Conservation (phyloP, 148 eudicot species). For the Rhododendron kiyosumense region DNA sequence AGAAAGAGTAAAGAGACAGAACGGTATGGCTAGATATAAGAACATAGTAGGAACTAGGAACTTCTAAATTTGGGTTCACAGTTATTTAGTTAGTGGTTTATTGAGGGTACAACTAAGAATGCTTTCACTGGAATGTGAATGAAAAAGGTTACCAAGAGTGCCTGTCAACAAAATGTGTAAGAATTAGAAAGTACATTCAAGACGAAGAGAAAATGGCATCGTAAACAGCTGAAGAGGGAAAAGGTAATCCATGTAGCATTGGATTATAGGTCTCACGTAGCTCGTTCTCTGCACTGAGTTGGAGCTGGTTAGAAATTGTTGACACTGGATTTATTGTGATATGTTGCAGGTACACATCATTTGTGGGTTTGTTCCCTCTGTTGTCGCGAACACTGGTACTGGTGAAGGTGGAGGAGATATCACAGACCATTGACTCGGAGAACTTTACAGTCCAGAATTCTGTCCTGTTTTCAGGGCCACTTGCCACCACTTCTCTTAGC, state of each 20-base stretch:
- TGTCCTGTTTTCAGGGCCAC: conserved; percentile 69
- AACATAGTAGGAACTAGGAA: not conserved
- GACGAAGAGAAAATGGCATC: not conserved
- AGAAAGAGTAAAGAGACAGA: not conserved
- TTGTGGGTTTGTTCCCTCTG: conserved; percentile 69
- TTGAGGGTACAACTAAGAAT: not conserved
- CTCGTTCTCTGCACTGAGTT: not conserved
- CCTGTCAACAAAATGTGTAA: not conserved
- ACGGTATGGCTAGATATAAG: not conserved
- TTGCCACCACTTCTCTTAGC: conserved; percentile 73
- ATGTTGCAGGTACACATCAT: conserved; percentile 76
- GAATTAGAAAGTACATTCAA: not conserved
- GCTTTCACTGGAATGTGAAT: not conserved
- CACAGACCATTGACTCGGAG: conserved; percentile 80
- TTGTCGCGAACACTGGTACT: conserved; percentile 51
- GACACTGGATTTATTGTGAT: not conserved
- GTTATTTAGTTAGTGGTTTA: not conserved
- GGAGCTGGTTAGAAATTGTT: not conserved
- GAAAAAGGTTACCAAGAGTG: not conserved
- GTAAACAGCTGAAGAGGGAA: not conserved
- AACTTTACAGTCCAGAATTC: conserved; percentile 81
- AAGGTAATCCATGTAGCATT: not conserved
- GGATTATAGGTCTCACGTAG: not conserved
- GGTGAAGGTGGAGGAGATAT: conserved; percentile 83
- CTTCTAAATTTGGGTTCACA: not conserved